Conservation (phyloP, 1,284 basidiomycete genomes). For the Papiliotrema fonsecae region DNA sequence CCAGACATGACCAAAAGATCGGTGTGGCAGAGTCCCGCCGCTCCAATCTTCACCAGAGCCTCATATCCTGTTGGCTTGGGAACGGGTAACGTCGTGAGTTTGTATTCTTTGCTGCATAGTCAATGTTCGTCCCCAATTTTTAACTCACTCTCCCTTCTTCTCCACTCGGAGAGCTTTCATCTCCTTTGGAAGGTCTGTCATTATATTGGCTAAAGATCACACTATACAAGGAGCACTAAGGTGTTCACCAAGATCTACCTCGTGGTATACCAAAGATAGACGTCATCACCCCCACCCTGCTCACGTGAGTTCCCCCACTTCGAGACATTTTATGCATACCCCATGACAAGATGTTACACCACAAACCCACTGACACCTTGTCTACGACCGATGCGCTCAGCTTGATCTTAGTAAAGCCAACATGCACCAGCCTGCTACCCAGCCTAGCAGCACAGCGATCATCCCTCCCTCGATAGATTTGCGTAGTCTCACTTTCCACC, state of each 20-base stretch:
- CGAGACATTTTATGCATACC: too few relatives aligned
- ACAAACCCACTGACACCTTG: too few relatives aligned
- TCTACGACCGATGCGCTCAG: too few relatives aligned
- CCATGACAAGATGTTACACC: background rate
- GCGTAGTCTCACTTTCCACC: slow-evolving; percentile 25
- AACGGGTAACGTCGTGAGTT: slow-evolving; percentile 11
- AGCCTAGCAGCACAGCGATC: slow-evolving; percentile 16
- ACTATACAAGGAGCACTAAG: too few relatives aligned
- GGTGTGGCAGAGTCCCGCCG: slow-evolving; percentile 26
- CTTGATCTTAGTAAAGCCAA: slow-evolving; percentile 31
- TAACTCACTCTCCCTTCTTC: slow-evolving; percentile 3
- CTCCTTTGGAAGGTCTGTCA: background rate
- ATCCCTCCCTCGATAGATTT: slow-evolving; percentile 20
- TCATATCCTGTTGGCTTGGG: slow-evolving; percentile 10
- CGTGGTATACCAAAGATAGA: background rate
- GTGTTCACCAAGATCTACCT: background rate
- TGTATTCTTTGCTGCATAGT: slow-evolving; percentile 12
- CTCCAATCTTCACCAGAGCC: slow-evolving; percentile 16
- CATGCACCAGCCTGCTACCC: slow-evolving; percentile 30
- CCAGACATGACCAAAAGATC: slow-evolving; percentile 21
- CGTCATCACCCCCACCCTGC: background rate
- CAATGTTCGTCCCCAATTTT: background rate
- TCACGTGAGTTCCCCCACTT: too few relatives aligned
- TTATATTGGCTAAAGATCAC: too few relatives aligned
- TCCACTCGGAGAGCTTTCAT: slow-evolving; percentile 1